Evolutionary conservation across 208 protist genomes (phyloP).

Genomic region (Trypanosoma rangeli): DNA sequence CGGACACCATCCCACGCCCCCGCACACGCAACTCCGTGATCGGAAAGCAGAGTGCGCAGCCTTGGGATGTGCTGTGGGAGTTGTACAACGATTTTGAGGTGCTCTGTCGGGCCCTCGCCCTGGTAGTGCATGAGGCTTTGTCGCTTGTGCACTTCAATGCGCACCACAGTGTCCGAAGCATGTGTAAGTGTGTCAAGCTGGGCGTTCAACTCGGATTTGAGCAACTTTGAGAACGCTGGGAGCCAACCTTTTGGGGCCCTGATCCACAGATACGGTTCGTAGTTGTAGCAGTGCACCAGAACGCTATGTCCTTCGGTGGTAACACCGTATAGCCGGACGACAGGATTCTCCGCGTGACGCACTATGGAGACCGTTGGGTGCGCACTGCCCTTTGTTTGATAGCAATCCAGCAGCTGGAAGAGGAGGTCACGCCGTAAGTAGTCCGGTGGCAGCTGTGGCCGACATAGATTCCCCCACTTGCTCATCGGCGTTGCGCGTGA

Average conservation of each 20-base stretch:
- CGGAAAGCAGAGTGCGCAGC: conserved; percentile 74
- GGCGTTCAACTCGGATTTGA: conserved; percentile 78
- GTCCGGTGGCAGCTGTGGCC: conserved; percentile 27
- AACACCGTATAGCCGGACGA: conserved; percentile 93
- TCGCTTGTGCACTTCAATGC: conserved; percentile 74
- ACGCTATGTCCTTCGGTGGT: conserved; percentile 92
- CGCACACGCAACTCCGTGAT: conserved; percentile 67
- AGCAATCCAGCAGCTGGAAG: conserved; percentile 89
- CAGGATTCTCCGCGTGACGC: conserved; percentile 73
- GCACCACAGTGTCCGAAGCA: conserved; percentile 67
- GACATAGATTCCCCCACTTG: conserved; percentile 39
- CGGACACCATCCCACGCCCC: conserved; percentile 75
- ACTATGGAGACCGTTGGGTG: conserved; percentile 69
- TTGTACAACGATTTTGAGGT: conserved; percentile 88
- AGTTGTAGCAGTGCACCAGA: conserved; percentile 94
- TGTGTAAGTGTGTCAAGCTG: conserved; percentile 63
- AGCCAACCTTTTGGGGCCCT: conserved; percentile 81
- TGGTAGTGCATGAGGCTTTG: conserved; percentile 85
- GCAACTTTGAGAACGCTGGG: conserved; percentile 62
- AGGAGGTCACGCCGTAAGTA: conserved; percentile 65
- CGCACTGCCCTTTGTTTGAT: conserved; percentile 74
- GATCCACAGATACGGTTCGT: conserved; percentile 96
- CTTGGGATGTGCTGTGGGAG: conserved; percentile 91
- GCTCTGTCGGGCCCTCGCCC: conserved; percentile 40
- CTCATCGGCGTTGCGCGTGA: conserved; percentile 10